Base-by-base conservation (phyloP, 371 early-diverging fungal genomes). In the Mortierella sp. region DNA sequence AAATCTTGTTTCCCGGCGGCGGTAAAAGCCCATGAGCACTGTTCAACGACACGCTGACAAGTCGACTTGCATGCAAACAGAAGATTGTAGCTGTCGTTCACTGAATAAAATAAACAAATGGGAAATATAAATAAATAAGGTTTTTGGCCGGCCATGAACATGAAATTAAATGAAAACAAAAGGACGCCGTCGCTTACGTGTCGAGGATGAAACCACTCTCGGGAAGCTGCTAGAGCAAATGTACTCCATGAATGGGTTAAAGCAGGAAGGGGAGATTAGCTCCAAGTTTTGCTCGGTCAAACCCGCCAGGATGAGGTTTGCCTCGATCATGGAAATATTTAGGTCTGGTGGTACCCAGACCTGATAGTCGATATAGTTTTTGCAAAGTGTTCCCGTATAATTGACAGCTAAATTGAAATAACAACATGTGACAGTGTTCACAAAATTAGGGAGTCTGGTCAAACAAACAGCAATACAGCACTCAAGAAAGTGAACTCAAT, bases 61-160 rank as follows among this genome's bases (percentile, higher is more conserved):
- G 88, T 84, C 10, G 88, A 86, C 28, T 72, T 62, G 70, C 91
- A 91, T 4, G 87, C 86, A 67, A 86, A 86, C 51, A 66, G 43
- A 9, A 83, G 68, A 26, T 75, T 67, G 37, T 16, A 69, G 3
- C 35, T 35, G n/a, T 14, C n/a, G 45, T 71, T 75, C 8, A 47
- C 79, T 79, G 52, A 1, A 43, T 2, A 43, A 43, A 43, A 14
- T 14, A 43, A 18, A 43, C 11, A 43, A 43, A 43, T 43, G 11
- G 45, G 11, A 30, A 59, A 26, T 24, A 57, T 24, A 30, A 32
- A 59, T 24, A 26, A 18, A 11, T 30, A 26, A 28, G 20, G 11
- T 62, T 64, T 62, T 18, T 57, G 11, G 32, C 32, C 6, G 0
- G 6, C 35, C 35, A 35, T 35, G 35, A 5, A 35, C 6, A 35